Evolutionary conservation across 73 alveolate species (phyloP), one percentile per base, ranked within the genome.

Genomic region (Blepharisma stoltei): DNA sequence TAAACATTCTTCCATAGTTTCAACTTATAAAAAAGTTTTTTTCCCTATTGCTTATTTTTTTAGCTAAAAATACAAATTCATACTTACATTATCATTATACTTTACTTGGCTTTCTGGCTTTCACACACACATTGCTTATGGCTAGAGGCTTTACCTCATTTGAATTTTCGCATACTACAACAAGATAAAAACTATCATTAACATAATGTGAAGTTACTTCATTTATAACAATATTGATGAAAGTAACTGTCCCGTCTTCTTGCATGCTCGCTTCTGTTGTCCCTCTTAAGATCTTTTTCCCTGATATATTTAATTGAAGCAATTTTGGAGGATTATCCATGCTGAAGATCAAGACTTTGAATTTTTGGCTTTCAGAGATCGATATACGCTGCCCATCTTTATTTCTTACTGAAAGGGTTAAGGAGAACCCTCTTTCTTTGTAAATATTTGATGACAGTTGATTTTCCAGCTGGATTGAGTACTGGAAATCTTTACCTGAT

Each of bases 261-360:
- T 60, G 46, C n/a, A 25, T 14, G 14, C 14, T 25, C 2, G 73
- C 73, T 60, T 60, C 73, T 1, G 45, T 20, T n/a, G 73, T 60
- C 23, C 73, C 73, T 60, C 73, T 14, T 18, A 60, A 9, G 73
- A 60, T 60, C 23, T 60, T 60, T 60, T 60, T 60, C 38, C 73
- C 73, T 60, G 73, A 60, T 14, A 60, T 60, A 38, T 60, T 60
- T 4, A 14, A 2, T 60, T 60, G 14, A n/a, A 60, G 46, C 46
- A 25, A 11, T 25, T 60, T 60, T 9, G 73, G 73, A 60, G 73
- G 73, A 60, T 60, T 60, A 2, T 60, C 73, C 73, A 60, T 60
- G 11, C 46, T 60, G 46, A 60, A 60, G 49, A 60, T 4, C 49
- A 38, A n/a, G 14, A 60, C 46, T n/a, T 8, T 18, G 37, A 60